Conservation (phyloP, 2,329 filamentous ascomycete species). For the Hymenoscyphus scutula region DNA sequence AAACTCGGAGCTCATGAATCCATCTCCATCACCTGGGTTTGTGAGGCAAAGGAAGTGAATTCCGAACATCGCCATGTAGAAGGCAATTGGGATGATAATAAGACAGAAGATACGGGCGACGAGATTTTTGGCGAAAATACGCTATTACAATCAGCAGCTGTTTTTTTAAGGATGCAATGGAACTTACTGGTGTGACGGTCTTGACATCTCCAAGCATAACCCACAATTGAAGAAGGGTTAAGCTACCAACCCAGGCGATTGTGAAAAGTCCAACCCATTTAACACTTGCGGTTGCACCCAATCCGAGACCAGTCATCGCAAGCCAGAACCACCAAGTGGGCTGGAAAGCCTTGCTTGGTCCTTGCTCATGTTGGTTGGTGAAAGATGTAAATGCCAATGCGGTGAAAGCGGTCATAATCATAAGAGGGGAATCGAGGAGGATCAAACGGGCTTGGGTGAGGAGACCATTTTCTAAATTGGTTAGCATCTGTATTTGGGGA, state of each 20-base stretch:
- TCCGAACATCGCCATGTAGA: slow-evolving; percentile 96
- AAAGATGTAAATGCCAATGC: slow-evolving; percentile 89
- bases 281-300: slow-evolving; percentile 89
- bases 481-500: slow-evolving; percentile 24
- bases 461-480: slow-evolving; percentile 79
- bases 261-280: slow-evolving; percentile 99
- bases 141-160: slow-evolving; percentile 43
- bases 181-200: slow-evolving; percentile 72
- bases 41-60: slow-evolving; percentile 92
- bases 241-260: slow-evolving; percentile 92
- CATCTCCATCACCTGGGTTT: slow-evolving; percentile 95
- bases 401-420: slow-evolving; percentile 90
- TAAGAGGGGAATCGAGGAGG: slow-evolving; percentile 89
- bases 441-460: slow-evolving; percentile 94
- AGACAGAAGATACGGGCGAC: slow-evolving; percentile 88
- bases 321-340: slow-evolving; percentile 99
- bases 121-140: slow-evolving; percentile 90
- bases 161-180: not conserved
- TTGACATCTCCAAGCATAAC: slow-evolving; percentile 85
- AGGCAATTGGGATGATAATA: slow-evolving; percentile 80
- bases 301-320: slow-evolving; percentile 75
- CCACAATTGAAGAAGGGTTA: slow-evolving; percentile 93
- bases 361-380: slow-evolving; percentile 94
- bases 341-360: slow-evolving; percentile 82
- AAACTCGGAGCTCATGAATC: slow-evolving; percentile 99